Conservation (phyloP, 192 early-diverging fungal species). For the Glomus cerebriforme region DNA sequence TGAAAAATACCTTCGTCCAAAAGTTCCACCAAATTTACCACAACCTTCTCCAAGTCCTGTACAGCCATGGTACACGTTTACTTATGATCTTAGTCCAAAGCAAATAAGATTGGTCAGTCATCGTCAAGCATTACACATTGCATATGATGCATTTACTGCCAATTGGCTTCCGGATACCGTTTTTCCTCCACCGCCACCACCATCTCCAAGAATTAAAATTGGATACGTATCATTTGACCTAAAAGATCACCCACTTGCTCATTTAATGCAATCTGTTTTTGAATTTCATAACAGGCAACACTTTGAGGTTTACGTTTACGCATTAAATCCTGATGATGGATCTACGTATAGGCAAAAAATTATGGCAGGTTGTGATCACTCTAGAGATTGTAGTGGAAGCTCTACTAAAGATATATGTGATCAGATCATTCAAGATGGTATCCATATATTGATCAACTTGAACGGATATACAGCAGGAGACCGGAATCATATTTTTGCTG, state of each 20-base stretch:
- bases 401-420: constrained; percentile 75
- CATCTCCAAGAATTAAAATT: constrained; percentile 67
- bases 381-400: constrained; percentile 77
- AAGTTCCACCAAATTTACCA: constrained; percentile 50
- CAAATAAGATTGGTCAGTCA: constrained; percentile 87
- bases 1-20: constrained; percentile 47
- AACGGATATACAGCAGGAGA: constrained; percentile 98
- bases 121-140: constrained; percentile 81
- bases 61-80: constrained; percentile 94
- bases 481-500: constrained; percentile 91
- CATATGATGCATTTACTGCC: constrained; percentile 65
- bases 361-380: constrained; percentile 74
- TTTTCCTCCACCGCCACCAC: constrained; percentile 73
- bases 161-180: constrained; percentile 57
- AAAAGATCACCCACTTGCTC: constrained; percentile 89
- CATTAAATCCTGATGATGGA: constrained; percentile 76
- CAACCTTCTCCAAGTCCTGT: constrained; percentile 76
- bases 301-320: constrained; percentile 82
- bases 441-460: constrained; percentile 89
- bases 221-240: constrained; percentile 95
- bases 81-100: constrained; percentile 80
- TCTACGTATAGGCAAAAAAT: constrained; percentile 83
- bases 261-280: constrained; percentile 95
- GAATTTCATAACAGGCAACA: constrained; percentile 79
- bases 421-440: constrained; percentile 70